Percentiles rank a stretch among this genome's conserved stretches.
These are phyloP conservation scores for Xylariaceae sp. DNA, from an alignment of 2,329 filamentous ascomycete species.

Conservation along the genomic window DNA sequence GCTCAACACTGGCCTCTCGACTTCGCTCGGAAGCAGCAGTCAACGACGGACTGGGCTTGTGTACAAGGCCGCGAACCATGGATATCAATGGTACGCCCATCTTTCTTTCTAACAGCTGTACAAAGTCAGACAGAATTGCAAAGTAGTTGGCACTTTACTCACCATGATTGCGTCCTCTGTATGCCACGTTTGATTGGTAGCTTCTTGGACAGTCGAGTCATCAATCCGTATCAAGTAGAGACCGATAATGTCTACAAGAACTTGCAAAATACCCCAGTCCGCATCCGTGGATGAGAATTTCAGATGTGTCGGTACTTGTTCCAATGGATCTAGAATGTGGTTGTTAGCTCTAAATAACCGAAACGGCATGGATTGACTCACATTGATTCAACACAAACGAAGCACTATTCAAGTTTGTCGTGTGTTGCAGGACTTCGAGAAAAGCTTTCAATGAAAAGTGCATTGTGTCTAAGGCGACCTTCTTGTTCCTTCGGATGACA, in stretches of 20 bases:
- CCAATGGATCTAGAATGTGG: conserved; percentile 41
- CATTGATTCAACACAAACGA: conserved; percentile 47
- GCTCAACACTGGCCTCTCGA: conserved; percentile 38
- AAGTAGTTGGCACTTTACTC: conserved; percentile 10
- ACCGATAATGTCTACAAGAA: conserved; percentile 44
- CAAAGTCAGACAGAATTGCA: conserved; percentile 7
- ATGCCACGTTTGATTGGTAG: conserved; percentile 30
- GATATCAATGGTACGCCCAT: conserved; percentile 45
- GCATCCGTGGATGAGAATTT: conserved; percentile 39
- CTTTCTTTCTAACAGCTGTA: conserved; percentile 45
- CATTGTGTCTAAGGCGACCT: conserved; percentile 50
- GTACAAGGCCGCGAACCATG: conserved; percentile 41
- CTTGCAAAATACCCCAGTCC: conserved; percentile 46
- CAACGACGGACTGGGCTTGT: conserved; percentile 22
- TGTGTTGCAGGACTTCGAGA: conserved; percentile 47
- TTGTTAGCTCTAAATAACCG: conserved; percentile 13
- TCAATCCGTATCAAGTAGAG: conserved; percentile 45
- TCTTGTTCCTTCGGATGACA: conserved; percentile 50
- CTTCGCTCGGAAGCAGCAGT: conserved; percentile 21
- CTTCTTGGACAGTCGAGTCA: conserved; percentile 37
- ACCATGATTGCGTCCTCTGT: conserved; percentile 47
- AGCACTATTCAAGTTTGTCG: conserved; percentile 43
- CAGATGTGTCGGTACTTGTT: conserved; percentile 49
- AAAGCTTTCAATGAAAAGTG: conserved; percentile 46
- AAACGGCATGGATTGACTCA: conserved; percentile 19